phyloP scores from a whole-genome alignment of 2,329 filamentous ascomycete genomes.

The Penicillium janthinellum region DNA sequence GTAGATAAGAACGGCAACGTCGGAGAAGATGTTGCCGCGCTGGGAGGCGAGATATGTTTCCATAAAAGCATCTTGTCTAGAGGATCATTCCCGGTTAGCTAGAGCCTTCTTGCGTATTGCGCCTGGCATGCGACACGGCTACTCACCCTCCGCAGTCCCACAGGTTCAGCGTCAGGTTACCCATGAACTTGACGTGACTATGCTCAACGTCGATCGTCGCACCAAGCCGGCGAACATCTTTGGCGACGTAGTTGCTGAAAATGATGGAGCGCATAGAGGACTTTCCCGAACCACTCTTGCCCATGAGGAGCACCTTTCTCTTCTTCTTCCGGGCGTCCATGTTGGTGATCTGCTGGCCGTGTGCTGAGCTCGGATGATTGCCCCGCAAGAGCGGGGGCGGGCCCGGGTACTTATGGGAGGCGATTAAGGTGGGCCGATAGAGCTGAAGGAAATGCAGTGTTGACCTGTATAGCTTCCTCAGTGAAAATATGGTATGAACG shows the following conservation, averaged over 20 bases:
- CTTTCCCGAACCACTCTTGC: conserved; percentile 95
- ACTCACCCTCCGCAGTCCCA: conserved; percentile 93
- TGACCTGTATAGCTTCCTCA: not conserved
- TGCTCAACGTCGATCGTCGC: conserved; percentile 98
- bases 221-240: conserved; percentile 87
- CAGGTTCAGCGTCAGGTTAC: conserved; percentile 92
- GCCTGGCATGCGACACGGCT: not conserved
- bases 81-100: not conserved
- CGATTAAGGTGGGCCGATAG: conserved; percentile 13
- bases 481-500: conserved; percentile 1
- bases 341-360: conserved; percentile 15
- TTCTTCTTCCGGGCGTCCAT: conserved; percentile 64
- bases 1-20: conserved; percentile 96
- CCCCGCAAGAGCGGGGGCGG: conserved; percentile 28
- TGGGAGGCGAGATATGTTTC: conserved; percentile 97
- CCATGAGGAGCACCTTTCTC: conserved; percentile 87
- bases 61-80: conserved; percentile 94
- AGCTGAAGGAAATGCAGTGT: not conserved
- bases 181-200: conserved; percentile 97
- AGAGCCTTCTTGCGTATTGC: too few species aligned
- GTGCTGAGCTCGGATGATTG: conserved; percentile 21
- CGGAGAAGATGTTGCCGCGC: conserved; percentile 92
- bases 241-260: conserved; percentile 97
- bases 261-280: conserved; percentile 99
- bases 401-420: conserved; percentile 16